Percentiles rank a stretch among this genome's conserved stretches.
Evolutionary conservation across 2,329 filamentous ascomycete genomes (phyloP).

Genomic region (Lachnellula willkommii): DNA sequence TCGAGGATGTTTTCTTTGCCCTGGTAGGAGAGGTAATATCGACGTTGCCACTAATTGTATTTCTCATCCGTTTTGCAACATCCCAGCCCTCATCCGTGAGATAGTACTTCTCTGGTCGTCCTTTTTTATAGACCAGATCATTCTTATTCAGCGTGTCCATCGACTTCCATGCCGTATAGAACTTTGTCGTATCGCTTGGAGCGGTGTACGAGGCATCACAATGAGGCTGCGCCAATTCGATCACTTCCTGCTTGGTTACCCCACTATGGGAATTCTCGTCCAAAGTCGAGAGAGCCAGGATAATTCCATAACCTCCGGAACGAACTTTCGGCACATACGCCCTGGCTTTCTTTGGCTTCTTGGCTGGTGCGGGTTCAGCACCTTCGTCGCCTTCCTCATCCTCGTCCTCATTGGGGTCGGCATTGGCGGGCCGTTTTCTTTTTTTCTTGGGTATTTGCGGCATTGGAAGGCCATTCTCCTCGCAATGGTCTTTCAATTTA

Average conservation of each 20-base stretch:
- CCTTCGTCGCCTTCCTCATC: conserved; percentile 7
- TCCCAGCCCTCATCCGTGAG: conserved; percentile 77
- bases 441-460: conserved; percentile 50
- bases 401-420: conserved; percentile 3
- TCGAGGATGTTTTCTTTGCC: neutral
- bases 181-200: conserved; percentile 61
- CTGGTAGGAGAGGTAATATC: neutral
- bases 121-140: conserved; percentile 67
- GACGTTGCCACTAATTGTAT: conserved; percentile 17
- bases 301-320: conserved; percentile 69
- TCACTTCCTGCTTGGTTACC: conserved; percentile 63
- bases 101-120: conserved; percentile 63
- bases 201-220: conserved; percentile 70
- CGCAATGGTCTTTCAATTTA: conserved; percentile 54
- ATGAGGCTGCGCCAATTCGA: conserved; percentile 63
- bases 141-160: conserved; percentile 72
- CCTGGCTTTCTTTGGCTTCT: conserved; percentile 51
- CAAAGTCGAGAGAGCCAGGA: conserved; percentile 59
- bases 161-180: conserved; percentile 76
- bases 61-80: conserved; percentile 60
- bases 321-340: conserved; percentile 66
- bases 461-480: conserved; percentile 62
- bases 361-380: conserved; percentile 14
- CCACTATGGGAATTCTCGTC: conserved; percentile 50
- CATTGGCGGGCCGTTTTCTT: conserved; percentile 8